Conservation (phyloP, 2,329 filamentous ascomycete species). For the Ascochyta pisi region DNA sequence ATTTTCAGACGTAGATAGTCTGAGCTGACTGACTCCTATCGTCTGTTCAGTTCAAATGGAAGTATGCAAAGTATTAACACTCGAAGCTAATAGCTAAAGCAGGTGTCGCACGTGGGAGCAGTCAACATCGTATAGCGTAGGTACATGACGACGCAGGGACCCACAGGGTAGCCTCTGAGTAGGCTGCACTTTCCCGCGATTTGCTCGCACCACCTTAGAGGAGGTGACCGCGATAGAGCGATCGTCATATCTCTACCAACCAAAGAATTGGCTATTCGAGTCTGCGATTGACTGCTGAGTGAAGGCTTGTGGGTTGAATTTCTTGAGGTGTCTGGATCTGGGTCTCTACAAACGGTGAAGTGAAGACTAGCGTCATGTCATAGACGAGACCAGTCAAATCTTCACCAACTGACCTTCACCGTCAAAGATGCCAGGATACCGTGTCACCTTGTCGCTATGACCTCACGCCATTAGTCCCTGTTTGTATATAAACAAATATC, state of each 20-base stretch:
- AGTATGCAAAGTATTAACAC: no score
- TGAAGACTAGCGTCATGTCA: not conserved
- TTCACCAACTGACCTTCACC: slow-evolving; percentile 8
- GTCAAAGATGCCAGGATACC: not conserved
- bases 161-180: not conserved
- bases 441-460: not conserved
- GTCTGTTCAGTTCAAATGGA: no score
- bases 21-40: no score
- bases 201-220: not conserved
- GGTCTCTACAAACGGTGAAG: not conserved
- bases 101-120: not conserved
- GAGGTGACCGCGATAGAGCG: not conserved
- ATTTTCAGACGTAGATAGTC: no score
- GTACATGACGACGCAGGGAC: not conserved
- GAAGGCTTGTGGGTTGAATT: not conserved
- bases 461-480: not conserved
- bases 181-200: not conserved
- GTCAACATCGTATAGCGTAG: not conserved
- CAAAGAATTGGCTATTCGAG: no score
- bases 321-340: not conserved
- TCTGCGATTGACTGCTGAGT: not conserved
- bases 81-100: not conserved
- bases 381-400: not conserved
- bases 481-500: slow-evolving; percentile 9
- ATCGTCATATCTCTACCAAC: no score